Evolutionary conservation across 1,284 basidiomycete species (phyloP).

Genomic region (Boletus nobilissimus): DNA sequence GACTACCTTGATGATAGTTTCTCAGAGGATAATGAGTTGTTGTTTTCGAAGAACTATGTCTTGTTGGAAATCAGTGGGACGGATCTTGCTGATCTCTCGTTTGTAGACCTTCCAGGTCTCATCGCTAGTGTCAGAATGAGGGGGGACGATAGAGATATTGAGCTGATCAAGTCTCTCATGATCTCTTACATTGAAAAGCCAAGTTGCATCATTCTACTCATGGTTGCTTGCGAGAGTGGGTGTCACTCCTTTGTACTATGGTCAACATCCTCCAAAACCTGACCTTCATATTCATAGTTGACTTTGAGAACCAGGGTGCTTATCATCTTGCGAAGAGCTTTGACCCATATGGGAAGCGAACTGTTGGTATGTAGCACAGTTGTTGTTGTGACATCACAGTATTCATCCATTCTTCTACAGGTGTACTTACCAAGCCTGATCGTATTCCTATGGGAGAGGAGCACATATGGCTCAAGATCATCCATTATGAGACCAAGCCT

Average conservation of each 20-base stretch:
- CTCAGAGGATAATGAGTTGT: constrained; percentile 51
- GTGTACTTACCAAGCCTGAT: constrained; percentile 18
- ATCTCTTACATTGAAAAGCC: constrained; percentile 67
- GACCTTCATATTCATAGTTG: constrained; percentile 56
- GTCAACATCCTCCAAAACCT: not conserved
- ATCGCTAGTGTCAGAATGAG: constrained; percentile 67
- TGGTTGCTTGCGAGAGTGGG: constrained; percentile 77
- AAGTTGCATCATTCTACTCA: constrained; percentile 75
- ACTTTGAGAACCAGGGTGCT: constrained; percentile 80
- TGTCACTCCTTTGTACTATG: not conserved
- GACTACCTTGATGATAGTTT: constrained; percentile 54
- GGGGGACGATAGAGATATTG: constrained; percentile 65
- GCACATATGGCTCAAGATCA: constrained; percentile 8
- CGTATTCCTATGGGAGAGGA: constrained; percentile 16
- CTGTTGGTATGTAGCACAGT: constrained; percentile 67
- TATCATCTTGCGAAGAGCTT: constrained; percentile 64
- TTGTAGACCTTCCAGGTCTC: constrained; percentile 64
- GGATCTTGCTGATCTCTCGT: constrained; percentile 76
- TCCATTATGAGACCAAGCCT: constrained; percentile 15
- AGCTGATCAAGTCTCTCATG: constrained; percentile 70
- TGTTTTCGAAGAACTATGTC: constrained; percentile 73
- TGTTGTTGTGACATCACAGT: too few relatives aligned
- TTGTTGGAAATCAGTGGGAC: constrained; percentile 74
- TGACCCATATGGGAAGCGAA: constrained; percentile 70
- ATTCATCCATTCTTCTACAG: not conserved